A percentile compares a stretch with the other conserved stretches of the same genome.
These are phyloP conservation scores for Fraxinus baroniana DNA, from an alignment of 305 asterid species.

Conservation along the genomic window DNA sequence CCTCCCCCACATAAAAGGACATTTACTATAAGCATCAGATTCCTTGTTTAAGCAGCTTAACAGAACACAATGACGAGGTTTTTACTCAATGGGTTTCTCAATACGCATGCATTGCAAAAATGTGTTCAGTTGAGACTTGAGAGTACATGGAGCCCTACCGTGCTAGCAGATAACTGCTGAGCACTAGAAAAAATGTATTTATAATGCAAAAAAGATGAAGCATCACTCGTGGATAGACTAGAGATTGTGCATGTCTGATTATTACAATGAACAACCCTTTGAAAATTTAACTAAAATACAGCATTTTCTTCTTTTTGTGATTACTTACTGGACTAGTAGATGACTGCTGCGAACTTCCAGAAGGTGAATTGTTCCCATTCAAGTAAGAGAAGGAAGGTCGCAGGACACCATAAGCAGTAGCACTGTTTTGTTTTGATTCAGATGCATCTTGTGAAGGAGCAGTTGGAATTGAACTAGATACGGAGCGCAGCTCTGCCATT, in stretches of 20 bases:
- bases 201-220: constrained; percentile 38
- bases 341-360: constrained; percentile 35
- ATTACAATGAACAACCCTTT: not conserved
- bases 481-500: constrained; percentile 28
- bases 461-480: constrained; percentile 23
- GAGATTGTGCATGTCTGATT: constrained; percentile 16
- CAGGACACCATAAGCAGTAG: constrained; percentile 26
- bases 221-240: constrained; percentile 27
- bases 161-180: constrained; percentile 30
- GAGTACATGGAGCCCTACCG: constrained; percentile 25
- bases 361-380: constrained; percentile 28
- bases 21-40: not conserved
- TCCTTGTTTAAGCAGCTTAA: not conserved
- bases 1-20: not conserved
- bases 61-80: not conserved
- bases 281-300: not conserved
- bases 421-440: constrained; percentile 27
- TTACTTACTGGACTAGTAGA: constrained; percentile 40
- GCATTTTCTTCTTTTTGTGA: not conserved
- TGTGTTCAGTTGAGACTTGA: not conserved
- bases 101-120: not conserved
- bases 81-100: not conserved
- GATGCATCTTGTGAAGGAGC: constrained; percentile 7
- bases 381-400: constrained; percentile 39
- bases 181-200: constrained; percentile 25